These are phyloP conservation scores for Claviceps sp. DNA, from an alignment of 2,329 filamentous ascomycete genomes.

Conservation along the genomic window DNA sequence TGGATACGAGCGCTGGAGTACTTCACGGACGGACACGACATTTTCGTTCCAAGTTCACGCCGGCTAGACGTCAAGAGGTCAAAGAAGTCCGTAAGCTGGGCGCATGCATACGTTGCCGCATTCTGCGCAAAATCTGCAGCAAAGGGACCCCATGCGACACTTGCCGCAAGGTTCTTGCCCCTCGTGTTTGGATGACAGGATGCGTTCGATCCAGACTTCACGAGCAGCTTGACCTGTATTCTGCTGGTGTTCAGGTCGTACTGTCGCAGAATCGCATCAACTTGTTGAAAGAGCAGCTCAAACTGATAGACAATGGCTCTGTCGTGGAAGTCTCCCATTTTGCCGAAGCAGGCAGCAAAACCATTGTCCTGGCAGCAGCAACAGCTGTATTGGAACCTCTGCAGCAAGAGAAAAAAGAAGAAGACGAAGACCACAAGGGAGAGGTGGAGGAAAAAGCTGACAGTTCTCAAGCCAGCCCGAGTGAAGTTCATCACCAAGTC, in stretches of 20 bases:
- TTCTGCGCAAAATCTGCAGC: conserved; percentile 54
- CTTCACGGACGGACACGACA: conserved; percentile 37
- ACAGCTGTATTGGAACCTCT: conserved; percentile 22
- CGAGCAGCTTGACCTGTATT: conserved; percentile 49
- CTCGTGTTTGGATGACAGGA: conserved; percentile 50
- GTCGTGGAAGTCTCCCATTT: conserved; percentile 48
- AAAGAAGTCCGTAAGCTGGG: conserved; percentile 52
- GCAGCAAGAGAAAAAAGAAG: conserved; percentile 12
- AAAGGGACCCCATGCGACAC: conserved; percentile 49
- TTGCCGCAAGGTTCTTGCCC: conserved; percentile 48
- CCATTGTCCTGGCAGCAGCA: conserved; percentile 24
- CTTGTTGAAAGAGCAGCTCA: conserved; percentile 34
- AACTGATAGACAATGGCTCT: conserved; percentile 34
- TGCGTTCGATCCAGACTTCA: conserved; percentile 50
- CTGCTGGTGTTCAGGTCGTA: conserved; percentile 49
- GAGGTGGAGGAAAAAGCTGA: neutral
- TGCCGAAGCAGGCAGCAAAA: conserved; percentile 33
- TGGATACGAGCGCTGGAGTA: conserved; percentile 31
- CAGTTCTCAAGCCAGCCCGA: too few relatives aligned
- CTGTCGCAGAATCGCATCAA: conserved; percentile 47
- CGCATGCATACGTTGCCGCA: conserved; percentile 52
- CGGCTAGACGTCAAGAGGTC: conserved; percentile 47
- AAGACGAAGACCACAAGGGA: neutral
- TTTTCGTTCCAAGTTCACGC: conserved; percentile 43
- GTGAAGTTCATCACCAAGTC: conserved; percentile 14